A percentile compares a stretch with the other conserved stretches of the same genome.
Evolutionary conservation across 1,139 yeast genomes (phyloP).

Genomic region (Nakaseomyces delphensis): DNA sequence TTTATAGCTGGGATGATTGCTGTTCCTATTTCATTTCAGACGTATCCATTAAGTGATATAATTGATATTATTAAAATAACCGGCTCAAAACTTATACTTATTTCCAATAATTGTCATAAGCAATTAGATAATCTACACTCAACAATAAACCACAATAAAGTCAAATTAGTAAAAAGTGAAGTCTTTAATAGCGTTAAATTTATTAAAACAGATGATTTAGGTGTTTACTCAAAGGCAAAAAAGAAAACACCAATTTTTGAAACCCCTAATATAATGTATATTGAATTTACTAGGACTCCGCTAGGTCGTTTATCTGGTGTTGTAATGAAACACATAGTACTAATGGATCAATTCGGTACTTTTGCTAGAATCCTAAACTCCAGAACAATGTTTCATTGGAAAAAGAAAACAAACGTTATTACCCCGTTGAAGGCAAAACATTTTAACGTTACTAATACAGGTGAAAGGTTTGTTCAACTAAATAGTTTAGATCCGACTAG

Average conservation of each 20-base stretch:
- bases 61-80: constrained; percentile 65
- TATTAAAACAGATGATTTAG: constrained; percentile 87
- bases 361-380: constrained; percentile 61
- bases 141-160: constrained; percentile 33
- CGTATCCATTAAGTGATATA: constrained; percentile 56
- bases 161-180: constrained; percentile 47
- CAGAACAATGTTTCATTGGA: constrained; percentile 38
- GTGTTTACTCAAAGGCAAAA: constrained; percentile 53
- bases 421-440: constrained; percentile 33
- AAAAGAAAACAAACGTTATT: constrained; percentile 28
- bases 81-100: constrained; percentile 66
- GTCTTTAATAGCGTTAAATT: constrained; percentile 40
- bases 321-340: constrained; percentile 80
- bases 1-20: constrained; percentile 92
- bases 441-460: constrained; percentile 8
- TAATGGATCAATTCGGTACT: constrained; percentile 80
- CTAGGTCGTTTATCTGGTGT: constrained; percentile 90
- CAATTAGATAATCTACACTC: constrained; percentile 53
- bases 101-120: constrained; percentile 70
- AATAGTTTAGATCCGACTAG: constrained; percentile 81
- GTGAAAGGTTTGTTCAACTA: constrained; percentile 37
- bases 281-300: constrained; percentile 86
- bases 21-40: constrained; percentile 77
- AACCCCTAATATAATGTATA: constrained; percentile 78
- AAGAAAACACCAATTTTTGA: constrained; percentile 59